Evolutionary conservation across 139 green algal species (phyloP), one percentile per base, ranked within the genome.

Genomic region (Monoraphidium neglectum): DNA sequence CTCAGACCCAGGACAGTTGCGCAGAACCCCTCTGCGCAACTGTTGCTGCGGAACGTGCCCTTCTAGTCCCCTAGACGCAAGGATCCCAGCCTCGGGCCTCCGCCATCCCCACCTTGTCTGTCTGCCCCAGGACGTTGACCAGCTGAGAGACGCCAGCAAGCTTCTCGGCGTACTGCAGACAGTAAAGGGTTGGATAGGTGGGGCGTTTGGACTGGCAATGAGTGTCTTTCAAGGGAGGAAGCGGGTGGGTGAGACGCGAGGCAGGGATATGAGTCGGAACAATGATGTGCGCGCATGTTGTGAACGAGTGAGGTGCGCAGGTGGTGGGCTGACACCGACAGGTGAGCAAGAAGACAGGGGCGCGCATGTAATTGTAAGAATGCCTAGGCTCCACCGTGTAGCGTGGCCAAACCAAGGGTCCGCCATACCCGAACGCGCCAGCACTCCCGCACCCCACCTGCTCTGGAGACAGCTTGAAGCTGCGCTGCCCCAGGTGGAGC

Each of bases 81-180:
- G 54, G 24, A 21, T 62, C 24, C 16, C 16, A 62, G 30, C 54
- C 30, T 24, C 54, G 28, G 54, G 30, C 54, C 12, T 8, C 18
- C 33, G 47, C 33, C 62, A 28, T n/a, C 2, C 80, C 49, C 16
- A 87, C 85, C 60, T 79, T 75, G 69, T 87, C 59, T 28, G 82
- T 84, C 76, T 90, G 86, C 13, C 73, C 81, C 33, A 90, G 73
- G 16, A 78, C 73, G 60, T 82, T 86, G 23, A 90, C 38, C 43
- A 87, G 47, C 47, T 79, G 79, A 24, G 76, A 78, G 30, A 86
- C 60, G 16, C 68, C 54, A 37, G 85, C 81, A 30, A 90, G 59
- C 81, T 90, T 90, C 28, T 90, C 86, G 51, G 78, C 79, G 70
- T 88, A 90, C 83, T 90, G 77, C 59, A n/a, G n/a, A n/a, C n/a